phyloP scores from a whole-genome alignment of 2,329 filamentous ascomycete genomes.

The Pseudocercospora cruenta region DNA sequence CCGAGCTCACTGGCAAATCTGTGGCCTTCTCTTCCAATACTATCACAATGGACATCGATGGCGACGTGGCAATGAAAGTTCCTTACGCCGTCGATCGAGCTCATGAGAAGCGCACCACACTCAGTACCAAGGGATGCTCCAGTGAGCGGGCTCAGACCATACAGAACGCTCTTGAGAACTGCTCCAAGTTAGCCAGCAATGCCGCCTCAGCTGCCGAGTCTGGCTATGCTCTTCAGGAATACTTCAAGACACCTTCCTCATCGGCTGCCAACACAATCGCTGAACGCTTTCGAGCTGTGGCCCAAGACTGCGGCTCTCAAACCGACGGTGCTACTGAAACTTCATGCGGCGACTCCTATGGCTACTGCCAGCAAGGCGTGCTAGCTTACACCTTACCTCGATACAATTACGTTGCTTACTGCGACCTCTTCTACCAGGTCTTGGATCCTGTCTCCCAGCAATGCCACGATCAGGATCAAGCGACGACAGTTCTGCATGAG shows the following conservation, averaged over 20 bases:
- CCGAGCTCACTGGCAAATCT: slow-evolving; percentile 56
- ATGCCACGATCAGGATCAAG: slow-evolving; percentile 69
- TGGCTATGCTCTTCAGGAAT: slow-evolving; percentile 59
- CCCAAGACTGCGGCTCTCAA: slow-evolving; percentile 59
- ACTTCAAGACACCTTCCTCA: slow-evolving; percentile 64
- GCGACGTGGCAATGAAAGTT: slow-evolving; percentile 18
- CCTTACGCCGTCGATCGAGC: slow-evolving; percentile 30
- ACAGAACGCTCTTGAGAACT: slow-evolving; percentile 58
- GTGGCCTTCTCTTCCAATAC: slow-evolving; percentile 64
- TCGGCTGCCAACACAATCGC: slow-evolving; percentile 55
- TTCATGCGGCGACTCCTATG: slow-evolving; percentile 63
- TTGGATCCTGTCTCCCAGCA: slow-evolving; percentile 53
- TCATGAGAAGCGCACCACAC: slow-evolving; percentile 55
- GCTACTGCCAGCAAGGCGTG: slow-evolving; percentile 55
- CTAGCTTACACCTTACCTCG: slow-evolving; percentile 62
- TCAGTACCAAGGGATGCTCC: slow-evolving; percentile 58
- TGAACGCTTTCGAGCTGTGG: slow-evolving; percentile 56
- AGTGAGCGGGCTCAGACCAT: slow-evolving; percentile 52
- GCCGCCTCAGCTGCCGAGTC: slow-evolving; percentile 58
- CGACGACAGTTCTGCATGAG: slow-evolving; percentile 68
- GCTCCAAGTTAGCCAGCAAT: slow-evolving; percentile 56
- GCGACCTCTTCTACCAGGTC: slow-evolving; percentile 61
- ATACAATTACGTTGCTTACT: slow-evolving; percentile 63
- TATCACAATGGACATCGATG: slow-evolving; percentile 61
- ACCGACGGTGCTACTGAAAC: slow-evolving; percentile 55